phyloP scores from a whole-genome alignment of 2,329 filamentous ascomycete species.

The Microcyclosporella mali region DNA sequence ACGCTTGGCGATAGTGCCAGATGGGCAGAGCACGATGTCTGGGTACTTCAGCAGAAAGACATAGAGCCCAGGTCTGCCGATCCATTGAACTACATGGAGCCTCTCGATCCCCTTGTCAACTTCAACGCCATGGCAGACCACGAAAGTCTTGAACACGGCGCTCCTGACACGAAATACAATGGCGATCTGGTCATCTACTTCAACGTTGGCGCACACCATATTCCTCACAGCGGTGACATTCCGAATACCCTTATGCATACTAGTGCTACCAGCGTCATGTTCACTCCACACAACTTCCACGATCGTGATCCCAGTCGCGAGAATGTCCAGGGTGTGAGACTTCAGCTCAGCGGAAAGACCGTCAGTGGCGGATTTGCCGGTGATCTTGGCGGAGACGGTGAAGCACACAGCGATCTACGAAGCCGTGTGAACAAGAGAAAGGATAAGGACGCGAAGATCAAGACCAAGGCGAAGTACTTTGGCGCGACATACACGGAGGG shows the following conservation, averaged over 20 bases:
- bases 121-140: slow-evolving; percentile 47
- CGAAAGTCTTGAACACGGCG: slow-evolving; percentile 40
- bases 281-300: slow-evolving; percentile 30
- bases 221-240: slow-evolving; percentile 31
- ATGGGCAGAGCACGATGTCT: slow-evolving; percentile 49
- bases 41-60: slow-evolving; percentile 48
- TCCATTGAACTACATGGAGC: slow-evolving; percentile 42
- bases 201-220: slow-evolving; percentile 49
- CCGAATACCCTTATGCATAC: slow-evolving; percentile 31
- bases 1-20: slow-evolving; percentile 41
- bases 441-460: slow-evolving; percentile 6
- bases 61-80: slow-evolving; percentile 45
- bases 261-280: slow-evolving; percentile 26
- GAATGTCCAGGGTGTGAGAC: slow-evolving; percentile 26
- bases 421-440: slow-evolving; percentile 4
- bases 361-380: slow-evolving; percentile 23
- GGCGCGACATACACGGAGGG: slow-evolving; percentile 24
- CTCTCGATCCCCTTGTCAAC: slow-evolving; percentile 45
- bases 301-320: slow-evolving; percentile 26
- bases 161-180: slow-evolving; percentile 17
- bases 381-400: slow-evolving; percentile 1
- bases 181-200: slow-evolving; percentile 43
- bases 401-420: slow-evolving; percentile 12
- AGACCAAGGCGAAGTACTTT: slow-evolving; percentile 23
- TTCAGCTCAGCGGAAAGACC: slow-evolving; percentile 25